Conservation (phyloP, 257 asterid genomes). For the Prunella vulgaris region DNA sequence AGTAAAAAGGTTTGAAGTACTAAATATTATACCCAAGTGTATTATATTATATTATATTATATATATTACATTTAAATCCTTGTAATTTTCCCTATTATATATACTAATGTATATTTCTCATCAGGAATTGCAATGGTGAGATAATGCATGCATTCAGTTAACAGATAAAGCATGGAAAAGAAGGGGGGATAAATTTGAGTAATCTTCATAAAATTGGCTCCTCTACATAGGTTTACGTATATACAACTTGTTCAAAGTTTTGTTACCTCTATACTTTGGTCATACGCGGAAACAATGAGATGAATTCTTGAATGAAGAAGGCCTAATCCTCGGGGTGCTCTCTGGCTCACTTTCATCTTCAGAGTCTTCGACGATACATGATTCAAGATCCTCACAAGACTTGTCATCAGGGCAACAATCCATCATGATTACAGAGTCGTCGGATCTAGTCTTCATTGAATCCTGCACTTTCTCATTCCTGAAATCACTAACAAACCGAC, state of each 20-base stretch:
- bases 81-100: too few species aligned
- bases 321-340: slow-evolving; percentile 9
- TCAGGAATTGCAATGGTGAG: neutral
- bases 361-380: slow-evolving; percentile 53
- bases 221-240: neutral
- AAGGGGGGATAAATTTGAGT: neutral
- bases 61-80: too few species aligned
- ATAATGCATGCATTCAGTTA: neutral
- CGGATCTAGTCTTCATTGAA: neutral
- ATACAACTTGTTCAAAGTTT: neutral
- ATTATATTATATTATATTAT: too few species aligned
- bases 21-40: too few species aligned
- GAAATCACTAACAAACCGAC: neutral
- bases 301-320: neutral
- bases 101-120: too few species aligned
- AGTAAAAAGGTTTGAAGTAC: too few species aligned
- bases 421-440: slow-evolving; percentile 12
- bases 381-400: slow-evolving; percentile 22
- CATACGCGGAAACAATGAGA: neutral
- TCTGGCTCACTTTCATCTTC: slow-evolving; percentile 36
- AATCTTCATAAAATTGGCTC: neutral
- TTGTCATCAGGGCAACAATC: neutral
- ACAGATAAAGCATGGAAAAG: neutral
- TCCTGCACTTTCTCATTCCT: slow-evolving; percentile 14
- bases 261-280: neutral